Evolutionary conservation across 2,329 filamentous ascomycete species (phyloP), one percentile per base, ranked within the genome.

Genomic region (Cladophialophora yegresii): DNA sequence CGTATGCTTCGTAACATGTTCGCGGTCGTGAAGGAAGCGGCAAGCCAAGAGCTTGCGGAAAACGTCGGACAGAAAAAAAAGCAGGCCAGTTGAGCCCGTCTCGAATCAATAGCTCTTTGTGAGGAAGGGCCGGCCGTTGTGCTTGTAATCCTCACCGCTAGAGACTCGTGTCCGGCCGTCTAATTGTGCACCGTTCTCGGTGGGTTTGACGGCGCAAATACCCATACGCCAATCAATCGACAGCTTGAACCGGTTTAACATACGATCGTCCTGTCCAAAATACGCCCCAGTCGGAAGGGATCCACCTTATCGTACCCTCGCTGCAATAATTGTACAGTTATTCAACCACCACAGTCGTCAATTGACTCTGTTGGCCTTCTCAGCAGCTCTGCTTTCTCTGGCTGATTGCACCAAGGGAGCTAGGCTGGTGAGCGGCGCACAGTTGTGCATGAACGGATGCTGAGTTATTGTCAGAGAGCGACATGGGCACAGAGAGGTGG

Each of bases 341-440:
- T 16, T 23, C 32, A 20, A 33, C 43, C 26, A 47, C 43, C 32
- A 47, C 54, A 53, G 43, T 8, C 45, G 20, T 66, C 61, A 72
- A 43, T 65, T 74, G 49, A 77, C 87, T 76, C 91, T 91, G 69
- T 87, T 85, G 65, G 87, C 87, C 78, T 91, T 91, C 78, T 98
- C 93, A 73, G 93, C 89, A 28, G 90, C 90, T 76, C 93, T 86
- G 69, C 92, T 92, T 75, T 91, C 87, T 70, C 93, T 86, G 54
- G 93, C 93, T 49, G 92, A 90, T 73, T 89, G 87, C 58, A 98
- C 93, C 64, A 98, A 84, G 9, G 93, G 93, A 28, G 93, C 89
- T 61, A 98, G 83, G 65, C 92, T 91, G 61, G 83, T 83, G 16
- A 93, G 78, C 64, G 91, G 89, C 62, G 90, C 87, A 72, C 90